Percentiles rank a stretch among this genome's conserved stretches.
Evolutionary conservation across 164 flowering plant genomes (phyloP).

Genomic region (Saururus chinensis): DNA sequence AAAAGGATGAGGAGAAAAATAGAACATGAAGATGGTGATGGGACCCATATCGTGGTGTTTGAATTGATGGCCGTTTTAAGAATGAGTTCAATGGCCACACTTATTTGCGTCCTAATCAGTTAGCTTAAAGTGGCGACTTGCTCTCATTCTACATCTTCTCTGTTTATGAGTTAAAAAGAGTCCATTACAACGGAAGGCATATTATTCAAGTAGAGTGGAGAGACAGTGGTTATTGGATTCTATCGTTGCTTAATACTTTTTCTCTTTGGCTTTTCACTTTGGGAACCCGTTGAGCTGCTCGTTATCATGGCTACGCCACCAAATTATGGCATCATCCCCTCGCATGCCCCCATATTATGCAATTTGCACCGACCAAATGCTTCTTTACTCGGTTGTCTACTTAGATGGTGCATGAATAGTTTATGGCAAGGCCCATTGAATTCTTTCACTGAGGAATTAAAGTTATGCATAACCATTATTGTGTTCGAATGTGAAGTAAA

Average conservation of each 20-base stretch:
- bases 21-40: not conserved
- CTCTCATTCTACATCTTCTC: no score
- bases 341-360: not conserved
- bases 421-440: not conserved
- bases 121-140: not conserved
- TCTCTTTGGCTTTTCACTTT: no score
- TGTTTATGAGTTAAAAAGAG: not conserved
- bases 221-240: not conserved
- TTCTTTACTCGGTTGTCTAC: not conserved
- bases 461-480: no score
- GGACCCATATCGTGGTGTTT: not conserved
- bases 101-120: no score
- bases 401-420: not conserved
- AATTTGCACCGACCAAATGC: not conserved
- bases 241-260: not conserved
- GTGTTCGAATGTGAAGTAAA: no score
- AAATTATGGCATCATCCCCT: not conserved
- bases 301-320: not conserved
- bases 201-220: not conserved
- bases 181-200: not conserved
- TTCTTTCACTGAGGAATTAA: no score
- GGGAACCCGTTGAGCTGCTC: not conserved
- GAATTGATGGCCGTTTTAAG: no score
- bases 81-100: not conserved
- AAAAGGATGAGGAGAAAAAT: not conserved